phyloP scores from a whole-genome alignment of 768 basidiomycete species.

The Hortiboletus campestris region DNA sequence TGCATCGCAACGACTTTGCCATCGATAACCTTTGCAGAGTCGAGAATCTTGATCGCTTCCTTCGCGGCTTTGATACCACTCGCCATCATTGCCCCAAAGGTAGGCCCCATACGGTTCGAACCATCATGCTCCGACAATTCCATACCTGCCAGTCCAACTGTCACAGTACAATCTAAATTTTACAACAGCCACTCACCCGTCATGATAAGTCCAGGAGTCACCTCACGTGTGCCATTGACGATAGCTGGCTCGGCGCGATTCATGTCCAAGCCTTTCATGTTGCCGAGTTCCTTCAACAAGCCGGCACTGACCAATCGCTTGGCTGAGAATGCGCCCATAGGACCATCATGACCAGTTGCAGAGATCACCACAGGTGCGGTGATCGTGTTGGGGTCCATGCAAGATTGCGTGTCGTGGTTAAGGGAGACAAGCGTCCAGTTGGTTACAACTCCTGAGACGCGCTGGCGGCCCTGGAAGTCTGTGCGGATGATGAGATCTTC shows the following conservation, averaged over 20 bases:
- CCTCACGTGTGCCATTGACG: constrained; percentile 74
- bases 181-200: constrained; percentile 45
- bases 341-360: constrained; percentile 75
- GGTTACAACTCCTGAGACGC: constrained; percentile 52
- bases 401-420: constrained; percentile 74
- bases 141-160: constrained; percentile 53
- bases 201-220: constrained; percentile 72
- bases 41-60: constrained; percentile 55
- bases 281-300: constrained; percentile 69
- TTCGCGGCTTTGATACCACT: constrained; percentile 72
- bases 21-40: constrained; percentile 47
- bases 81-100: constrained; percentile 79
- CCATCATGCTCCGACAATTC: constrained; percentile 82
- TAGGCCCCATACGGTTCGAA: constrained; percentile 73
- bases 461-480: constrained; percentile 43
- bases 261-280: constrained; percentile 82
- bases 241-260: constrained; percentile 80
- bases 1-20: constrained; percentile 51
- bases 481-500: constrained; percentile 73
- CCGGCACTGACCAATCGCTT: constrained; percentile 76
- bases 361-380: constrained; percentile 74
- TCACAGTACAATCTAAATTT: neutral
- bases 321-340: constrained; percentile 80
- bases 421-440: constrained; percentile 52
- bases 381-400: constrained; percentile 79